Conservation (phyloP, 257 asterid species). For the Penstemon eatonii region DNA sequence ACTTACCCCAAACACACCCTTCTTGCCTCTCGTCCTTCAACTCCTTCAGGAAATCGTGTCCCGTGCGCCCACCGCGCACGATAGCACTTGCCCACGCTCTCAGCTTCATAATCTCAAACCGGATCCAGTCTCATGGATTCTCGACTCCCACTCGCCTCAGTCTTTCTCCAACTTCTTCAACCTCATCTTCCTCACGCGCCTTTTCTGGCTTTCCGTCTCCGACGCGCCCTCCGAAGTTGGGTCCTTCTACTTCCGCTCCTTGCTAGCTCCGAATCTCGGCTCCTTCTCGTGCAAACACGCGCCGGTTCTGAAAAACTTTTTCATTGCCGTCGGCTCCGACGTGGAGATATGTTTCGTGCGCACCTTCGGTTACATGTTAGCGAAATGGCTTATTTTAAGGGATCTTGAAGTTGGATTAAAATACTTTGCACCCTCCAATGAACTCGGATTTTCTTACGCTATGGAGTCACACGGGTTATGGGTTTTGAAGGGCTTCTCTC, state of each 20-base stretch:
- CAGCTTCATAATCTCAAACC: conserved; percentile 62
- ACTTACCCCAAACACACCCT: conserved; percentile 57
- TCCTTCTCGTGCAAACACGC: conserved; percentile 50
- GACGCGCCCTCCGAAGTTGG: conserved; percentile 77
- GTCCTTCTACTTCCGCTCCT: conserved; percentile 56
- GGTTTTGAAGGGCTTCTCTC: conserved; percentile 70
- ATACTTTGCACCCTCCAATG: conserved; percentile 37
- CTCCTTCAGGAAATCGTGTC: conserved; percentile 71
- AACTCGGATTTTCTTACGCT: conserved; percentile 67
- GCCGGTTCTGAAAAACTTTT: conserved; percentile 67
- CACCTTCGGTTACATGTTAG: conserved; percentile 74
- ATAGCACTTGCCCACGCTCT: conserved; percentile 65
- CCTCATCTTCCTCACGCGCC: conserved; percentile 66
- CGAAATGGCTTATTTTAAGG: conserved; percentile 63
- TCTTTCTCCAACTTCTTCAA: conserved; percentile 77
- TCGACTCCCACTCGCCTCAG: conserved; percentile 78
- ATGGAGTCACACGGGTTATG: conserved; percentile 79
- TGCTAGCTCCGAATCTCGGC: conserved; percentile 66
- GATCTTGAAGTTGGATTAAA: conserved; percentile 53
- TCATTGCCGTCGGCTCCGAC: conserved; percentile 65
- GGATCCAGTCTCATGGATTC: conserved; percentile 68
- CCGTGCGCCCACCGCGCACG: conserved; percentile 68
- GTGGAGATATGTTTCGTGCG: conserved; percentile 80
- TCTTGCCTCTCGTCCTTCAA: conserved; percentile 69
- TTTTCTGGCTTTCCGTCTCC: conserved; percentile 65